Conservation (phyloP, 108 stramenopile species). For the Pseudonitzschia multistriata region DNA sequence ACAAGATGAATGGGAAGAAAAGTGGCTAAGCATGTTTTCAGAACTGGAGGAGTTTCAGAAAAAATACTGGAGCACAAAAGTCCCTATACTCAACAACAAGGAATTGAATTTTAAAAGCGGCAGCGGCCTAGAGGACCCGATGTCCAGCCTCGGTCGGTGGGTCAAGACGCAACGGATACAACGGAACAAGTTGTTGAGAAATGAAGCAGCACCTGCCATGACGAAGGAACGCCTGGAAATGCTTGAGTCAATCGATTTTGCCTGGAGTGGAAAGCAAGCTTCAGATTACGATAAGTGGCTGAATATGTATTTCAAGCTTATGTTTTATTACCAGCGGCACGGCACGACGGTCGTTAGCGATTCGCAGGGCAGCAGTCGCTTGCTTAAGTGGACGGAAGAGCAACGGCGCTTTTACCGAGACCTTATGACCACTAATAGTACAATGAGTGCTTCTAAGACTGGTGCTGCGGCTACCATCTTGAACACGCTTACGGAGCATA, state of each 20-base stretch:
- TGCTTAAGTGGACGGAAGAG: slow-evolving; percentile 5
- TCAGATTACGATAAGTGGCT: slow-evolving; percentile 13
- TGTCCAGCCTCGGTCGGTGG: slow-evolving; percentile 12
- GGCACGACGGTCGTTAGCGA: not conserved
- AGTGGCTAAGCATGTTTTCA: slow-evolving; percentile 4
- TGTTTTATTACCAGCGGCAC: not conserved
- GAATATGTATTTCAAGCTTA: slow-evolving; percentile 10
- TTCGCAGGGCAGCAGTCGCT: not conserved
- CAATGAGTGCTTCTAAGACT: not conserved
- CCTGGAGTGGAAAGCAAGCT: slow-evolving; percentile 27
- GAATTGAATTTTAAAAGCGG: not conserved
- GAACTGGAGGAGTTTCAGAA: not conserved
- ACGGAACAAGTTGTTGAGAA: not conserved
- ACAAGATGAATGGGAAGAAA: slow-evolving; percentile 5
- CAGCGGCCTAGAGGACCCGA: not conserved
- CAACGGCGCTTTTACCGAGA: not conserved
- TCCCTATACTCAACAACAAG: slow-evolving; percentile 7
- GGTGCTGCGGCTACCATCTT: not conserved
- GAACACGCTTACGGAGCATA: slow-evolving; percentile 1
- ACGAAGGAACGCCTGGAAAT: slow-evolving; percentile 43
- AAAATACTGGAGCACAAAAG: slow-evolving; percentile 1
- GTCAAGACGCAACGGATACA: slow-evolving; percentile 13
- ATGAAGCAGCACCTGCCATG: slow-evolving; percentile 23
- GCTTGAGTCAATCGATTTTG: slow-evolving; percentile 49
- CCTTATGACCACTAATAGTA: not conserved